A percentile compares a stretch with the other conserved stretches of the same genome.
phyloP scores from a whole-genome alignment of 164 flowering plant genomes.

The Kalanchoe fedtschenkoi region DNA sequence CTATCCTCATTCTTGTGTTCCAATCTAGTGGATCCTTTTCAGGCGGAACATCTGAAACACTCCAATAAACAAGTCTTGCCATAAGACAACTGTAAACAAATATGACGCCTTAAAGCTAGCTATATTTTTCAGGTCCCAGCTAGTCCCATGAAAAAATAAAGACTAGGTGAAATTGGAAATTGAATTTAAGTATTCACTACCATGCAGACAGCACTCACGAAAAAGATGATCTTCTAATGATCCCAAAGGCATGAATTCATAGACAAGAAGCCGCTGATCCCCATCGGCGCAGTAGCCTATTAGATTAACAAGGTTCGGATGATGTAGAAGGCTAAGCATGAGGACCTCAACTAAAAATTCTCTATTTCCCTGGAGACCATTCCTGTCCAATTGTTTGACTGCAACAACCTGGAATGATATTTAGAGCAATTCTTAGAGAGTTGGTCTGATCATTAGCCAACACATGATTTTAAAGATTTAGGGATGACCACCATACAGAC shows the following conservation, averaged over 20 bases:
- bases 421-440: background rate
- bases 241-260: conserved; percentile 8
- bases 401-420: conserved; percentile 17
- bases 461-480: background rate
- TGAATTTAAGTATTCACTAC: background rate
- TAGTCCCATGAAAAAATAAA: too few species aligned
- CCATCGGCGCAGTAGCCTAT: conserved; percentile 9
- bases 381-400: conserved; percentile 15
- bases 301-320: conserved; percentile 24
- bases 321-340: conserved; percentile 24
- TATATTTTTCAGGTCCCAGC: background rate
- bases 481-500: too few species aligned
- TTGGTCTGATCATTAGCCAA: too few species aligned
- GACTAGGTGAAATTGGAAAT: background rate
- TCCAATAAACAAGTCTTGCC: background rate
- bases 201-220: background rate
- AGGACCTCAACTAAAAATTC: conserved; percentile 28
- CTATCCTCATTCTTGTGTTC: conserved; percentile 71
- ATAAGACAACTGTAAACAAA: background rate
- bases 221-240: conserved; percentile 7
- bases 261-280: conserved; percentile 9
- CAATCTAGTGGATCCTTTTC: conserved; percentile 49
- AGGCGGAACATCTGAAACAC: conserved; percentile 21
- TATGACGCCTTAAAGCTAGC: too few species aligned
- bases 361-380: conserved; percentile 22